Conservation (phyloP, 208 protist species). For the Acanthamoeba divionensis region DNA sequence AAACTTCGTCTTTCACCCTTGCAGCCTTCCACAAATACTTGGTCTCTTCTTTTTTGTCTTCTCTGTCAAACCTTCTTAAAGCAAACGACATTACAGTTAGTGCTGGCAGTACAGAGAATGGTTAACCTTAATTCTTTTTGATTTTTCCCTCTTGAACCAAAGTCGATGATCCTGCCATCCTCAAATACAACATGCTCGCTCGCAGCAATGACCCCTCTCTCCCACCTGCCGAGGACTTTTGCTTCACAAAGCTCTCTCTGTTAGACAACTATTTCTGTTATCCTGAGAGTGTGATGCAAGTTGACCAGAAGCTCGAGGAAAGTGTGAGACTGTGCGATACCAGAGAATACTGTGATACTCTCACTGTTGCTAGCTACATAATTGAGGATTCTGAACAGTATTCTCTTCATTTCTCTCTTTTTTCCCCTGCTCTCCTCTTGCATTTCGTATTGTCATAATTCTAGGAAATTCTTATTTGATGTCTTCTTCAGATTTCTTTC, state of each 20-base stretch:
- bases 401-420: neutral
- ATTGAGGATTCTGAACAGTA: constrained; percentile 46
- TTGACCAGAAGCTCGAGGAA: constrained; percentile 40
- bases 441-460: neutral
- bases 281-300: constrained; percentile 15
- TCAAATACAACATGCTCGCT: neutral
- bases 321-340: constrained; percentile 35
- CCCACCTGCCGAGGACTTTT: constrained; percentile 45
- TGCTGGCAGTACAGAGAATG: too few species aligned
- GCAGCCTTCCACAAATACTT: neutral
- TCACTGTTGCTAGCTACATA: constrained; percentile 8
- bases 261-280: constrained; percentile 56
- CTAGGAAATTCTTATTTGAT: neutral
- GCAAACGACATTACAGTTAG: too few species aligned
- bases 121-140: too few species aligned
- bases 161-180: constrained; percentile 7
- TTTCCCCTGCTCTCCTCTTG: neutral
- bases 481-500: neutral
- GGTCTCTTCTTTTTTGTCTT: neutral
- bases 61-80: too few species aligned
- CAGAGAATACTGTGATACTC: constrained; percentile 48
- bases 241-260: constrained; percentile 39
- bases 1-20: neutral
- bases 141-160: too few species aligned
- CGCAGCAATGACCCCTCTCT: neutral